A percentile compares a stretch with the other conserved stretches of the same genome.
Evolutionary conservation across 306 rosid species (phyloP).

Genomic region (Cicer pinnatifidum): DNA sequence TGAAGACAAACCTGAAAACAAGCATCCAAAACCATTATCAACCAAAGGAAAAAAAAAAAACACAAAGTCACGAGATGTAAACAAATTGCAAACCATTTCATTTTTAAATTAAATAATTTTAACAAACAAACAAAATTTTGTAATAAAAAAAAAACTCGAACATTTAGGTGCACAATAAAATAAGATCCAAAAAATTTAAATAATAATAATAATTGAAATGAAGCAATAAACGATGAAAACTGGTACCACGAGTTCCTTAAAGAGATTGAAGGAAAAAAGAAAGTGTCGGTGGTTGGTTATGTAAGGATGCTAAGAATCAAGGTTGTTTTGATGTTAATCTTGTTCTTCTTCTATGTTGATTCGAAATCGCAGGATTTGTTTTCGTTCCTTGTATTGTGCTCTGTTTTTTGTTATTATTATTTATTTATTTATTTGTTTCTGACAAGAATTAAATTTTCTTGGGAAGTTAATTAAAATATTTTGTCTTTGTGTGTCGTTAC

Average conservation of each 20-base stretch:
- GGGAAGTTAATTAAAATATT: slow-evolving; percentile 20
- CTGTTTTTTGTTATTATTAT: background rate
- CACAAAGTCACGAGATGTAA: slow-evolving; percentile 41
- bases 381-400: slow-evolving; percentile 30
- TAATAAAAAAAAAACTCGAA: slow-evolving; percentile 45
- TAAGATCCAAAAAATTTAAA: background rate
- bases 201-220: slow-evolving; percentile 25
- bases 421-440: background rate
- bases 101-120: background rate
- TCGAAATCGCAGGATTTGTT: slow-evolving; percentile 50
- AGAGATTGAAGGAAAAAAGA: slow-evolving; percentile 49
- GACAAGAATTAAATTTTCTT: slow-evolving; percentile 9
- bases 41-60: slow-evolving; percentile 44
- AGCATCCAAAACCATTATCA: slow-evolving; percentile 49
- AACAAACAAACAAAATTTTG: slow-evolving; percentile 44
- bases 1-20: slow-evolving; percentile 46
- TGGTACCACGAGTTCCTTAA: slow-evolving; percentile 48
- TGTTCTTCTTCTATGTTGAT: slow-evolving; percentile 33
- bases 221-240: slow-evolving; percentile 42
- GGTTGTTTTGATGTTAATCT: slow-evolving; percentile 38
- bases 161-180: slow-evolving; percentile 34
- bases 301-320: slow-evolving; percentile 38
- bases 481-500: slow-evolving; percentile 24
- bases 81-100: slow-evolving; percentile 41
- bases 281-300: slow-evolving; percentile 44